Base-by-base conservation (phyloP, 2,329 filamentous ascomycete genomes). In the Verticillium klebahnii region DNA sequence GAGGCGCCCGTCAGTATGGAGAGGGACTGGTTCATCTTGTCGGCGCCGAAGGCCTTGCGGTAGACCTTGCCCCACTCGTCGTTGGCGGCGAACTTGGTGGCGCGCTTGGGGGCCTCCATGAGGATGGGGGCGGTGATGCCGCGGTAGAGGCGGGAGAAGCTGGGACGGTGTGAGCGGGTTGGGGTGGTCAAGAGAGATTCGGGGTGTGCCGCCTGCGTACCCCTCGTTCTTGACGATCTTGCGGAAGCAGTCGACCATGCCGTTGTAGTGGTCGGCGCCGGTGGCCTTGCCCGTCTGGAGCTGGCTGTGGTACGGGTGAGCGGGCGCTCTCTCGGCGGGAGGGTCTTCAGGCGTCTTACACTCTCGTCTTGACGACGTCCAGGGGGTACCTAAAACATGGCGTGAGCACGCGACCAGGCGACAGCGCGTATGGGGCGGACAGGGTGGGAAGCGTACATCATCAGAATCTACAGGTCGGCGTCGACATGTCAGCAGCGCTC, bases 61-160 rank as follows among this genome's bases (percentile, higher is more conserved):
- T 96, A 99, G 78, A 97, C 85, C 78, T 93, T 88, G 71, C 95
- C 95, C 95, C 95, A 99, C 76, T 94, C 92, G 76, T 99, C 95
- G 79, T 99, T 99, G 79, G 95, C 95, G 56, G 95, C 94, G 78
- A 99, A 99, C 79, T 99, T 99, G 81, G 92, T 98, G 54, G 94
- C 94, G 80, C 93, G 88, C 86, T 97, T 97, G 71, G 81, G 78
- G 64, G 93, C 93, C 79, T 98, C 94, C 94, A 99, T 99, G 68
- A 98, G 85, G 73, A 99, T 98, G 58, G 95, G 95, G 31, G 95
- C 94, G 55, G 86, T 88, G 77, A 99, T 99, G 73, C 95, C 95
- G 69, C 95, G 92, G 82, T 99, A 99, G 64, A 99, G 84, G 68
- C 94, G 88, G 65, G 92, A 95, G 77, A 91, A 88, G 64, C 92